Percentiles rank a stretch among this genome's conserved stretches.
phyloP scores from a whole-genome alignment of 2,329 filamentous ascomycete species.

The Fusarium graminum region DNA sequence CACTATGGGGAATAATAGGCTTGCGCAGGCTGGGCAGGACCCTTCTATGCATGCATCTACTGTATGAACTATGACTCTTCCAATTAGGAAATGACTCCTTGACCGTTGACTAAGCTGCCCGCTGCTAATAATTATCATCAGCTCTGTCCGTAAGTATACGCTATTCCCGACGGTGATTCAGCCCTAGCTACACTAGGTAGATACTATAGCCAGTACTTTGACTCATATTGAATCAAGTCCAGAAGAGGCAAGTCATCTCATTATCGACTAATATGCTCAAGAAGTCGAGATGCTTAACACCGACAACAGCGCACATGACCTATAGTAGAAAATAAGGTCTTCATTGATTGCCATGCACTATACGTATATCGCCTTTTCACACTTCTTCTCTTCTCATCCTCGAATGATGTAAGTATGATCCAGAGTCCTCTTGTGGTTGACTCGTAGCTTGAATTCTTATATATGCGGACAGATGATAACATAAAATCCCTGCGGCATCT shows the following conservation, averaged over 20 bases:
- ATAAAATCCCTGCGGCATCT: constrained; percentile 18
- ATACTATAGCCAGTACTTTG: constrained; percentile 24
- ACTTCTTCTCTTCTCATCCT: background rate
- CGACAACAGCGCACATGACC: background rate
- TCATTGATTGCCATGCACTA: too few species aligned
- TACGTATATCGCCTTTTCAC: too few species aligned
- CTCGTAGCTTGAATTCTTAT: constrained; percentile 25
- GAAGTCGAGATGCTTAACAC: background rate
- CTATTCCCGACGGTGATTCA: constrained; percentile 6
- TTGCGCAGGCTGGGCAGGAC: constrained; percentile 1
- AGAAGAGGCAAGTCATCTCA: constrained; percentile 36
- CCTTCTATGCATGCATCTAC: background rate
- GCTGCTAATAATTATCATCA: background rate
- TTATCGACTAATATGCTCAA: constrained; percentile 3
- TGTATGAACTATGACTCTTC: constrained; percentile 20
- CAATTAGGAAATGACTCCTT: constrained; percentile 23
- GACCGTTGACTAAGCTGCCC: background rate
- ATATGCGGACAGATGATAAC: constrained; percentile 25
- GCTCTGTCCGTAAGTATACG: background rate
- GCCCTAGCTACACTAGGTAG: constrained; percentile 5
- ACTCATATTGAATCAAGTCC: constrained; percentile 42
- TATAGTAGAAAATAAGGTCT: background rate
- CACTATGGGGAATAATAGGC: constrained; percentile 2
- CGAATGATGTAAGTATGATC: background rate
- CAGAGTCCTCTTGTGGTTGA: constrained; percentile 11